phyloP scores from a whole-genome alignment of 768 basidiomycete genomes.

The Antrodiella citrinella region DNA sequence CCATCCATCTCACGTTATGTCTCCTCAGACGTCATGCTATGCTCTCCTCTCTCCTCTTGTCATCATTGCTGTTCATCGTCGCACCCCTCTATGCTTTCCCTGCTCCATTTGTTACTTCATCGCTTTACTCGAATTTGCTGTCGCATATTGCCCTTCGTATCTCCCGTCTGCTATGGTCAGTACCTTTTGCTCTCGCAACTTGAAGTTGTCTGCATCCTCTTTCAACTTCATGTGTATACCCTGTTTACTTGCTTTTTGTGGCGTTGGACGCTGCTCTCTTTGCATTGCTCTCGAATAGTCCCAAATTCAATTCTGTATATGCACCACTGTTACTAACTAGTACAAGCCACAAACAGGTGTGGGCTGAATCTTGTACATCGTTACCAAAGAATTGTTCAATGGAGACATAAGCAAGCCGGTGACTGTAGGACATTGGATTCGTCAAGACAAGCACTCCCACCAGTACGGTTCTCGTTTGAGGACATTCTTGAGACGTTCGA shows the following conservation, averaged over 20 bases:
- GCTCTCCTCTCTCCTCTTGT: neutral
- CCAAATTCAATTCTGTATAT: neutral
- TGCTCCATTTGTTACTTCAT: neutral
- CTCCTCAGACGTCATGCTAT: neutral
- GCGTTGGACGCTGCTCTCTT: neutral
- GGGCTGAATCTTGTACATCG: too few relatives aligned
- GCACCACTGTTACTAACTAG: too few relatives aligned
- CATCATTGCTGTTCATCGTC: neutral
- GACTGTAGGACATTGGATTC: too few relatives aligned
- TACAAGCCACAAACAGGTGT: too few relatives aligned
- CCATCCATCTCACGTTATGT: neutral
- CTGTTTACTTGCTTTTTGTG: neutral
- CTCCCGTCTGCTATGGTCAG: neutral
- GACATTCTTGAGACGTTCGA: too few relatives aligned
- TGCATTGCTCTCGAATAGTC: neutral
- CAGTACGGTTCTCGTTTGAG: too few relatives aligned
- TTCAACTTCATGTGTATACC: constrained; percentile 1
- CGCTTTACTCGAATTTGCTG: neutral
- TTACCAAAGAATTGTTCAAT: too few relatives aligned
- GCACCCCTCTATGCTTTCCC: neutral
- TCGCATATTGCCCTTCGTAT: neutral
- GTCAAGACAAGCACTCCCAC: too few relatives aligned
- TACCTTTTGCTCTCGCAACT: neutral
- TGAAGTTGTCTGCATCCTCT: neutral
- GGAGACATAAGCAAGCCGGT: too few relatives aligned